Base-by-base conservation (phyloP, 768 basidiomycete genomes). In the Lactarius trivialis region DNA sequence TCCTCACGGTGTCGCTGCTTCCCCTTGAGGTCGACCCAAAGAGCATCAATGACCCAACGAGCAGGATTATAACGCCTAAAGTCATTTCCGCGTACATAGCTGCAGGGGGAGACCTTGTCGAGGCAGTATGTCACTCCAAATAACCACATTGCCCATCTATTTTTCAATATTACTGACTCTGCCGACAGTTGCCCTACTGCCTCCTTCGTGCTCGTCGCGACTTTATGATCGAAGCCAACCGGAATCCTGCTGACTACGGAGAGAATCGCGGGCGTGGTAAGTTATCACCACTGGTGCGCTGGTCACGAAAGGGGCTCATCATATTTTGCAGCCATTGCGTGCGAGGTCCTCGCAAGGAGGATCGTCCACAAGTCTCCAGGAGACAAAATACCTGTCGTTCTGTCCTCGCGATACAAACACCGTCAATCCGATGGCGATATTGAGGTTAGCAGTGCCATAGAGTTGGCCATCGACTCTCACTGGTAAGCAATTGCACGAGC, bases 391-490 rank as follows among this genome's bases (percentile, higher is more conserved):
- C 78, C 82, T 56, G 73, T 77, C 4, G 82, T 93, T 62, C 87
- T 97, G 85, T 86, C 88, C 14, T 86, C 82, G 2, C 82, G 95
- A 4, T 93, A 85, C 73, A 80, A 81, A 61, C 85, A 89, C 69
- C 74, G 76, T 43, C 85, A 91, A 70, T 70, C 77, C 37, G 91
- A 96, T 69, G 93, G 89, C 0, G 91, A 91, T 51, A 91, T 89
- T 62, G 86, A 85, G 48, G 81, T 85, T 67, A 77, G 83, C 5
- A 92, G 89, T 68, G 87, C 89, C 8, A 76, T 97, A 48, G 95
- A 98, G 72, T 76, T 86, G 72, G 93, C 95, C n/a, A 91, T 96
- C 64, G 95, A 98, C 72, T 83, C 91, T 58, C 85, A 93, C 68
- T 92, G 93, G 91, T 93, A 69, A 41, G 70, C 58, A 49, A 60